Evolutionary conservation across 768 basidiomycete species (phyloP).

Genomic region (Paxillus involutus): DNA sequence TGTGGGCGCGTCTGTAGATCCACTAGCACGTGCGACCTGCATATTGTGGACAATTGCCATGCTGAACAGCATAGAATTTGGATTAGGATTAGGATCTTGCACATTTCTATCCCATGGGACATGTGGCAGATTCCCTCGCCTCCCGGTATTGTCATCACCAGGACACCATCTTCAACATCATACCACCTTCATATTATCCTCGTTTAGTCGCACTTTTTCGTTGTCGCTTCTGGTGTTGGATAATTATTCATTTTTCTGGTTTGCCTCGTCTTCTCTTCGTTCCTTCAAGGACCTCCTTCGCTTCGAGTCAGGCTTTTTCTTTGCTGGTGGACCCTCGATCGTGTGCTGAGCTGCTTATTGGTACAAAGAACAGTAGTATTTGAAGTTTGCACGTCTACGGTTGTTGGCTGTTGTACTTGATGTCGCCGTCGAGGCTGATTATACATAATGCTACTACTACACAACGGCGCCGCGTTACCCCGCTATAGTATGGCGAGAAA

Average conservation of each 20-base stretch:
- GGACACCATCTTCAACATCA: neutral
- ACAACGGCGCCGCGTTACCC: too few species aligned
- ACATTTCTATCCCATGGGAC: neutral
- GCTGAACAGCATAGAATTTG: neutral
- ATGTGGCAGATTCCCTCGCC: conserved; percentile 1
- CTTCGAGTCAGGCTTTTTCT: too few species aligned
- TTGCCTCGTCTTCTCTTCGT: neutral
- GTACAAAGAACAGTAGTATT: too few species aligned
- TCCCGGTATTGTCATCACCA: neutral
- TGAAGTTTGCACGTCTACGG: too few species aligned
- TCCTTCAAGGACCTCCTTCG: neutral
- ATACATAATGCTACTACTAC: too few species aligned
- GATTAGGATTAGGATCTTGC: neutral
- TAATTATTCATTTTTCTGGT: neutral
- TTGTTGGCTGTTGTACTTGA: too few species aligned
- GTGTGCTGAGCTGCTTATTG: too few species aligned
- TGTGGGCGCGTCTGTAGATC: neutral
- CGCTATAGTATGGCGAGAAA: too few species aligned
- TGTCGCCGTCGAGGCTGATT: too few species aligned
- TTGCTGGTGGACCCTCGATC: too few species aligned
- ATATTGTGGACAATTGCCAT: neutral
- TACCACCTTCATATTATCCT: neutral
- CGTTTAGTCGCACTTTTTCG: neutral
- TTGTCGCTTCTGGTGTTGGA: neutral
- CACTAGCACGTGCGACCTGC: neutral